These are phyloP conservation scores for Blastobotrys parvus DNA, from an alignment of 805 yeast genomes.

Conservation along the genomic window DNA sequence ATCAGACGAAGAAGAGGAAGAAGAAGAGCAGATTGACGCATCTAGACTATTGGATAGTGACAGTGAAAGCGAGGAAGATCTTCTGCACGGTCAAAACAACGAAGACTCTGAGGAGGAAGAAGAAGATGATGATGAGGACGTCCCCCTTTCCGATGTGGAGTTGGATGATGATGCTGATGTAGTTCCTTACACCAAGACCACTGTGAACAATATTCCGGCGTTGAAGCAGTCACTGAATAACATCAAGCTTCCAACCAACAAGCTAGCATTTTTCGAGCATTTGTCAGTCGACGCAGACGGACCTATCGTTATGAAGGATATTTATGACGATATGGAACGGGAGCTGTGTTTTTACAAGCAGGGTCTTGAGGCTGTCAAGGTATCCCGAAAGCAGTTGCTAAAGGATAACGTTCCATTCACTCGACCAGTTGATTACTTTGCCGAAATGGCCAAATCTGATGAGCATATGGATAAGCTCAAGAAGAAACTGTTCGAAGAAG, in stretches of 20 bases:
- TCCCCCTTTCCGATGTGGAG: conserved; percentile 86
- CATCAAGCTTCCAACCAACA: conserved; percentile 43
- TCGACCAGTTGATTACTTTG: conserved; percentile 92
- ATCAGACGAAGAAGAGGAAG: conserved; percentile 28
- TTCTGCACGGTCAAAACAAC: conserved; percentile 38
- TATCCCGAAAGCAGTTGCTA: conserved; percentile 55
- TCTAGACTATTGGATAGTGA: conserved; percentile 30
- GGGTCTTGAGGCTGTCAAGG: conserved; percentile 74
- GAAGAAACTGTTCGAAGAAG: conserved; percentile 68
- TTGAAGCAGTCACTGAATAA: conserved; percentile 24
- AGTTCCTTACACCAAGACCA: conserved; percentile 83
- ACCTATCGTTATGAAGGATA: conserved; percentile 61
- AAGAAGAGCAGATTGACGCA: conserved; percentile 28
- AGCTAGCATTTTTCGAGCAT: conserved; percentile 74
- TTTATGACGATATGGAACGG: conserved; percentile 92
- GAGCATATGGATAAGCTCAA: conserved; percentile 96
- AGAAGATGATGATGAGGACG: conserved; percentile 69
- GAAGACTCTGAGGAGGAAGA: conserved; percentile 49
- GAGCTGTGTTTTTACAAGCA: conserved; percentile 94
- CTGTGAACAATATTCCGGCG: conserved; percentile 84
- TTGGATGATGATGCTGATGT: conserved; percentile 91
- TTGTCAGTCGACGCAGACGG: conserved; percentile 58
- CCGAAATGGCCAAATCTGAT: conserved; percentile 97
- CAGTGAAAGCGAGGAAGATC: conserved; percentile 32
- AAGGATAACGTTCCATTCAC: conserved; percentile 78